phyloP scores from a whole-genome alignment of 371 early-diverging fungal species.

The Smittium culicis region DNA sequence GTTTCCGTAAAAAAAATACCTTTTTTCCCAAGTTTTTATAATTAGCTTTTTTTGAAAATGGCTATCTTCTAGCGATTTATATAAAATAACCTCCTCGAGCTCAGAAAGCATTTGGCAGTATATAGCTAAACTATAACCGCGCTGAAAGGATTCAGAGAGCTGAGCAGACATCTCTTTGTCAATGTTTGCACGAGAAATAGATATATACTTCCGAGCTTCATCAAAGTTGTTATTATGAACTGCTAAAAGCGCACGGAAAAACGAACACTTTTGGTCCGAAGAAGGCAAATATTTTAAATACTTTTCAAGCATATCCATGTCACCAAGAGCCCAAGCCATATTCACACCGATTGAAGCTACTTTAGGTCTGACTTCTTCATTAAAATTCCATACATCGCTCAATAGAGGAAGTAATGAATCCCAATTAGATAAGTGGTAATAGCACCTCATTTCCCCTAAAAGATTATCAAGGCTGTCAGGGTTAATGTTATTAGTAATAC shows the following conservation, averaged over 20 bases:
- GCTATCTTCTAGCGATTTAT: slow-evolving; percentile 69
- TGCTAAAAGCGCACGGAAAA: slow-evolving; percentile 75
- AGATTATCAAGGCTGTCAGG: background rate
- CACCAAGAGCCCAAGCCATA: slow-evolving; percentile 88
- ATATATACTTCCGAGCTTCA: slow-evolving; percentile 62
- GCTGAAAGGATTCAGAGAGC: slow-evolving; percentile 83
- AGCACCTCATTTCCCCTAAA: slow-evolving; percentile 81
- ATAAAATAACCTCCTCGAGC: slow-evolving; percentile 87
- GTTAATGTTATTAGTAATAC: background rate
- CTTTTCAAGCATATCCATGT: slow-evolving; percentile 84
- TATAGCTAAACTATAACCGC: slow-evolving; percentile 77
- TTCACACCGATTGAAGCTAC: slow-evolving; percentile 74
- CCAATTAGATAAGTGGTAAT: slow-evolving; percentile 90
- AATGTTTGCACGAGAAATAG: slow-evolving; percentile 69
- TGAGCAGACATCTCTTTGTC: slow-evolving; percentile 50
- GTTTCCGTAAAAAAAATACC: slow-evolving; percentile 16
- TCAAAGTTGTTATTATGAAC: slow-evolving; percentile 67
- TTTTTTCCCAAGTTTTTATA: slow-evolving; percentile 75
- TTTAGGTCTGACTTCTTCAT: slow-evolving; percentile 28
- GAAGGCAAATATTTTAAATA: slow-evolving; percentile 69
- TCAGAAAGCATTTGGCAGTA: slow-evolving; percentile 94
- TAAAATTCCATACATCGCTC: slow-evolving; percentile 64
- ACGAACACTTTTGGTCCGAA: slow-evolving; percentile 52
- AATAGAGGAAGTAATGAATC: slow-evolving; percentile 66
- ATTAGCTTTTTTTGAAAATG: slow-evolving; percentile 64